Base-by-base conservation (phyloP, 1,284 basidiomycete species). In the Xanthoconium separans region DNA sequence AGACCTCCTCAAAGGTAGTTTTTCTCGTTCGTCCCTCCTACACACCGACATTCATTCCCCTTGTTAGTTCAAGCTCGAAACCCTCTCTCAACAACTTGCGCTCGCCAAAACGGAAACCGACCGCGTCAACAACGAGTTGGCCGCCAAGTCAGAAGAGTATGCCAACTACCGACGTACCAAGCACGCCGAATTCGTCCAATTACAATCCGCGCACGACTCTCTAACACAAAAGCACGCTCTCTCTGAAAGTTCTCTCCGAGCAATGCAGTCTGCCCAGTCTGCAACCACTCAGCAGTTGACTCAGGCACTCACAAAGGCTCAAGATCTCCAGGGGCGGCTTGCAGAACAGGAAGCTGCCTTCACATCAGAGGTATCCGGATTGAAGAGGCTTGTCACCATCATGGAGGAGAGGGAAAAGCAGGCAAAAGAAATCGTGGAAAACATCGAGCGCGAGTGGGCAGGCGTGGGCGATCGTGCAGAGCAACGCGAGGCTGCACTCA, bases 381-480 rank as follows among this genome's bases (percentile, higher is more conserved):
- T 93, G 60, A 81, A 83, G 53, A 77, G 91, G 39, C 75, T 95
- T 16, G 84, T 91, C 18, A 74, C 78, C 16, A 82, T 94, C 76
- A 85, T 95, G 78, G 91, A 95, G 65, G 86, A 87, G 56, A 80
- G 93, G 30, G 91, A 94, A 68, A 81, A 82, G 42, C 85, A 93
- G 59, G 81, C 89, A 15, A 89, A 89, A 70, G 79, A 81, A 39
- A 82, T 93, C 47, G 85, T 94, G 4, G 84, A 91, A 36, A 77
- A 77, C 44, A 84, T 95, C 56, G 92, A 95, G 70, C 76, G 74
- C 46, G 87, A 93, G 59, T 93, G 87, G 83, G 84, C 85, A 31
- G 77, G 75, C 15, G 80, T 92, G 6, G 81, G 85, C 10, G 84
- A 86, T 40, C 82, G 83, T 60, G 80, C 87, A 8, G 86, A 88